Conservation (phyloP, 2,329 filamentous ascomycete species). For the Chaetomiaceae sp. region DNA sequence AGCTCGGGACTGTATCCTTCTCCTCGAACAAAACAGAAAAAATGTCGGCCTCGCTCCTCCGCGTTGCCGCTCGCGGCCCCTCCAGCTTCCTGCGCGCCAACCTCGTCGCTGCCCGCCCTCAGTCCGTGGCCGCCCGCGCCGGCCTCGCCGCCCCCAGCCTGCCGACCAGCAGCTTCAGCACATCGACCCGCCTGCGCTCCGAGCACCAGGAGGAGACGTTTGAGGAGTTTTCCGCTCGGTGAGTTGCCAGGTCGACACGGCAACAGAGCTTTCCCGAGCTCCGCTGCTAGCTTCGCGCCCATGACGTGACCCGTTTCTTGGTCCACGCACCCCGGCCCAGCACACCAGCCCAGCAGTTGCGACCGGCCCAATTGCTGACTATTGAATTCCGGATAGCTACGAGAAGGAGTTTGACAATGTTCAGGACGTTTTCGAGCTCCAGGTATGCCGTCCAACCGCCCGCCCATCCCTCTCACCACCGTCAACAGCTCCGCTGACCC, state of each 20-base stretch:
- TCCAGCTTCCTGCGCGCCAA: conserved; percentile 61
- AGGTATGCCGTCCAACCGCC: conserved; percentile 57
- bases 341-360: conserved; percentile 4
- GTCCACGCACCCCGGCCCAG: conserved; percentile 1
- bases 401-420: conserved; percentile 99
- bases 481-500: conserved; percentile 14
- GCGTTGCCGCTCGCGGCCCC: conserved; percentile 65
- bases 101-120: conserved; percentile 52
- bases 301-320: conserved; percentile 14
- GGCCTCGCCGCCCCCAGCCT: conserved; percentile 43
- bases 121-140: conserved; percentile 52
- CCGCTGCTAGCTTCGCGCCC: conserved; percentile 9
- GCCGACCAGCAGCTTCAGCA: conserved; percentile 51
- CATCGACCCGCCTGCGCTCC: conserved; percentile 50
- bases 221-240: conserved; percentile 98
- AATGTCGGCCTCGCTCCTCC: conserved; percentile 61
- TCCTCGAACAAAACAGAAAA: conserved; percentile 7
- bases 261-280: conserved; percentile 19
- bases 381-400: conserved; percentile 59
- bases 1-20: conserved; percentile 10
- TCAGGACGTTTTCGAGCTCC: conserved; percentile 98
- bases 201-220: conserved; percentile 92
- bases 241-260: conserved; percentile 38
- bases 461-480: not conserved
- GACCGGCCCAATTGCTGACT: conserved; percentile 37